phyloP scores from a whole-genome alignment of 2,329 filamentous ascomycete genomes.

The Acephala macrosclerotiorum region DNA sequence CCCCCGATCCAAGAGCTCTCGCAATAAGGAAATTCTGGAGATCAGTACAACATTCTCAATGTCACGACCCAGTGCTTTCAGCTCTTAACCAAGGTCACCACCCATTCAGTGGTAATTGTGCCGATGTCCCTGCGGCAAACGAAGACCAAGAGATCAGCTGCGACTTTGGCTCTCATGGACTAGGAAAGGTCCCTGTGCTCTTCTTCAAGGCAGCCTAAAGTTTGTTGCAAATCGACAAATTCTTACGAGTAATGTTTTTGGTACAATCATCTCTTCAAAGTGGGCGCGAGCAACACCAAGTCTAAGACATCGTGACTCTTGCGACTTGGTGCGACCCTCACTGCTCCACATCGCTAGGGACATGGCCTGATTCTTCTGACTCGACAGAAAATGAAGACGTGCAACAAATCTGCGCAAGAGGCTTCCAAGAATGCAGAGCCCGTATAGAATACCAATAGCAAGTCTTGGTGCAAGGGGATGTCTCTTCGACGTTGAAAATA shows the following conservation, averaged over 20 bases:
- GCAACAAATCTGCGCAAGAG: neutral
- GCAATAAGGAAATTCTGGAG: too few relatives aligned
- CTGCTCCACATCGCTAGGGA: neutral
- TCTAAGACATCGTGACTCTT: neutral
- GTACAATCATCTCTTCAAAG: neutral
- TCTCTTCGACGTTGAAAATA: neutral
- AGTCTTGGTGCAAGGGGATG: neutral
- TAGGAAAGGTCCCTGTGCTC: neutral
- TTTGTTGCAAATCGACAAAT: conserved; percentile 1
- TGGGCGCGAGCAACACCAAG: neutral
- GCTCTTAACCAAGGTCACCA: too few relatives aligned
- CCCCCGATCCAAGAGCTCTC: too few relatives aligned
- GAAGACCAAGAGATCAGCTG: too few relatives aligned
- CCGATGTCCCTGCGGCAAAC: too few relatives aligned
- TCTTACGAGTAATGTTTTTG: neutral
- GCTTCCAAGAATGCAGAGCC: neutral
- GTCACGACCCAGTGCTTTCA: too few relatives aligned
- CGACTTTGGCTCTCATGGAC: too few relatives aligned
- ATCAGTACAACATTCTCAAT: too few relatives aligned
- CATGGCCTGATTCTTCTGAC: conserved; percentile 3
- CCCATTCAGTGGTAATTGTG: too few relatives aligned
- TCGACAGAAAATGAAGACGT: neutral
- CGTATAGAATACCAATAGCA: neutral
- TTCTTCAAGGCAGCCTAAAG: neutral
- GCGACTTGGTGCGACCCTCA: neutral